phyloP scores from a whole-genome alignment of 306 rosid genomes.

The Astragalus glycyphyllos region DNA sequence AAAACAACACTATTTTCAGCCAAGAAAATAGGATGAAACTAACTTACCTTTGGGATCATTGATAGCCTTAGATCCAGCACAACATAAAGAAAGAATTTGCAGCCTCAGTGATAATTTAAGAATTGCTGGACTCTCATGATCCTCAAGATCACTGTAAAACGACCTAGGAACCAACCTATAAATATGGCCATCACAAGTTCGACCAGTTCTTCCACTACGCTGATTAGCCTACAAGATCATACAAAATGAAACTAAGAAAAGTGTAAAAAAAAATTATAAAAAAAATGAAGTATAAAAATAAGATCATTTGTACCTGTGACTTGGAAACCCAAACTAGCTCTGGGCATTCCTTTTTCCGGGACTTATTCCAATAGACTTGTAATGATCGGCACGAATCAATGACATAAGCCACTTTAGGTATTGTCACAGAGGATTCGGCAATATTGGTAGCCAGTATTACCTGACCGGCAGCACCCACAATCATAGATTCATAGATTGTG shows the following conservation, averaged over 20 bases:
- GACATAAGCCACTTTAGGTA: constrained; percentile 89
- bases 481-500: constrained; percentile 28
- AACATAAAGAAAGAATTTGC: constrained; percentile 79
- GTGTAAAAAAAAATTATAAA: not conserved
- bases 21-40: constrained; percentile 20
- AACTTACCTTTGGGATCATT: constrained; percentile 78
- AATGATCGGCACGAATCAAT: constrained; percentile 91
- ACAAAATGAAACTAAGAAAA: constrained; percentile 36
- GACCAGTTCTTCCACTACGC: constrained; percentile 92
- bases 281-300: constrained; percentile 36
- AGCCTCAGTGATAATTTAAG: constrained; percentile 76
- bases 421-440: constrained; percentile 94
- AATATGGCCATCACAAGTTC: constrained; percentile 92
- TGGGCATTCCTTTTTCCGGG: constrained; percentile 60
- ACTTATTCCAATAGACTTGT: constrained; percentile 77
- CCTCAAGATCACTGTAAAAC: constrained; percentile 64
- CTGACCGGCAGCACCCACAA: constrained; percentile 49
- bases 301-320: constrained; percentile 73
- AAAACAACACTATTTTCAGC: constrained; percentile 24
- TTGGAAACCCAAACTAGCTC: constrained; percentile 88
- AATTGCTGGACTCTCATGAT: constrained; percentile 74
- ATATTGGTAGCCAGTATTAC: constrained; percentile 92
- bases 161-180: constrained; percentile 77
- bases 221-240: constrained; percentile 73
- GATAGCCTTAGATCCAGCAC: constrained; percentile 81